phyloP scores from a whole-genome alignment of 352 stramenopile genomes.

The Phytophthora chlamydospora region DNA sequence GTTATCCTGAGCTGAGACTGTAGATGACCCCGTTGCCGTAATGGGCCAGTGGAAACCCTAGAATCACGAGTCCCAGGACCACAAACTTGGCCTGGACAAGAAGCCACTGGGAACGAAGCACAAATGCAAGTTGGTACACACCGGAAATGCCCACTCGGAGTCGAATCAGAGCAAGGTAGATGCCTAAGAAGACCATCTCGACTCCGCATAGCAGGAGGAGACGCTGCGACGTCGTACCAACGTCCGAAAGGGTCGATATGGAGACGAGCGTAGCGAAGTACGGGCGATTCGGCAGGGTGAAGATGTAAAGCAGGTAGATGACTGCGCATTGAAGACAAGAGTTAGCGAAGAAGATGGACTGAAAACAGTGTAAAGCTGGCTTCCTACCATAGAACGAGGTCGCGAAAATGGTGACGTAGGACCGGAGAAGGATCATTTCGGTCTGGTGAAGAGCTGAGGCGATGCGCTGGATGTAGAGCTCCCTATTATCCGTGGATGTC shows the following conservation, averaged over 20 bases:
- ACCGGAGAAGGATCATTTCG: slow-evolving; percentile 32
- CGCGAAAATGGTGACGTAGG: slow-evolving; percentile 22
- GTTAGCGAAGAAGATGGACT: background rate
- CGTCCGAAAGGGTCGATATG: background rate
- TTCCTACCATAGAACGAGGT: slow-evolving; percentile 24
- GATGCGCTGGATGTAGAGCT: slow-evolving; percentile 2
- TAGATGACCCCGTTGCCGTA: slow-evolving; percentile 25
- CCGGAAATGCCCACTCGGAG: background rate
- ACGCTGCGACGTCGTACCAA: background rate
- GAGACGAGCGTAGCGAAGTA: slow-evolving; percentile 13
- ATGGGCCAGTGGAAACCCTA: slow-evolving; percentile 23
- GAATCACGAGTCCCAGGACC: slow-evolving; percentile 14
- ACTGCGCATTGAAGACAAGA: slow-evolving; percentile 1
- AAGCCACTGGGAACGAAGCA: slow-evolving; percentile 14
- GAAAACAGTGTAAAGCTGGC: too few relatives aligned
- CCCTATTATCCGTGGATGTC: background rate
- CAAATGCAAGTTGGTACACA: slow-evolving; percentile 22
- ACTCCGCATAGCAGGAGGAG: slow-evolving; percentile 7
- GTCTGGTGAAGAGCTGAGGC: slow-evolving; percentile 22
- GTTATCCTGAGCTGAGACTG: background rate
- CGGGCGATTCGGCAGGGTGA: slow-evolving; percentile 14
- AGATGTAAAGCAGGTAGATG: slow-evolving; percentile 10
- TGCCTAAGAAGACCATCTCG: slow-evolving; percentile 9
- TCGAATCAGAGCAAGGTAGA: slow-evolving; percentile 13
- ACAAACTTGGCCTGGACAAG: slow-evolving; percentile 28